These are phyloP conservation scores for Saccharomyces jurei DNA, from an alignment of 805 yeast genomes.

Conservation along the genomic window DNA sequence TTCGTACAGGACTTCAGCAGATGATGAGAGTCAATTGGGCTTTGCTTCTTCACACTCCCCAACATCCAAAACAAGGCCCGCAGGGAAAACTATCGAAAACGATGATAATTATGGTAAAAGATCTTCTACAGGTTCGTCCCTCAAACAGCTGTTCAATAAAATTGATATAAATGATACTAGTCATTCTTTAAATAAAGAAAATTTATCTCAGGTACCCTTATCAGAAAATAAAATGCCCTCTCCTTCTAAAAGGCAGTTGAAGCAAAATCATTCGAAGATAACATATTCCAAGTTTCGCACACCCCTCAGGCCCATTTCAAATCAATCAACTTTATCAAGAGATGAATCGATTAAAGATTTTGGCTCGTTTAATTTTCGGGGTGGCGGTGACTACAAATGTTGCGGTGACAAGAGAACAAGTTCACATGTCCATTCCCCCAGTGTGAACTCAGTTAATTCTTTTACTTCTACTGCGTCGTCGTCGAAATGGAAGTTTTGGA, in stretches of 20 bases:
- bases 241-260: background rate
- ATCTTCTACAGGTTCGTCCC: slow-evolving; percentile 28
- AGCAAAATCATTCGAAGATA: background rate
- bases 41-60: slow-evolving; percentile 24
- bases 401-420: background rate
- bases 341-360: background rate
- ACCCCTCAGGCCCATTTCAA: slow-evolving; percentile 11
- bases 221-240: background rate
- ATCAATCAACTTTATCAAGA: background rate
- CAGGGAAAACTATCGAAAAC: background rate
- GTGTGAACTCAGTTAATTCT: slow-evolving; percentile 11
- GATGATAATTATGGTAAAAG: slow-evolving; percentile 9
- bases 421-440: slow-evolving; percentile 12
- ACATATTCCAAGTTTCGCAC: slow-evolving; percentile 7
- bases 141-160: slow-evolving; percentile 26
- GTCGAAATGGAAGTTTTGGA: slow-evolving; percentile 32
- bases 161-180: slow-evolving; percentile 19
- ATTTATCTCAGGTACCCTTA: background rate
- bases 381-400: background rate
- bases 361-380: background rate
- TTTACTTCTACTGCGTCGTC: slow-evolving; percentile 12
- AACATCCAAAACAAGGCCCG: slow-evolving; percentile 21
- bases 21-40: slow-evolving; percentile 27
- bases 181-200: background rate
- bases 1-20: background rate